Evolutionary conservation across 345 rosid species (phyloP).

Genomic region (Heritiera fomes): DNA sequence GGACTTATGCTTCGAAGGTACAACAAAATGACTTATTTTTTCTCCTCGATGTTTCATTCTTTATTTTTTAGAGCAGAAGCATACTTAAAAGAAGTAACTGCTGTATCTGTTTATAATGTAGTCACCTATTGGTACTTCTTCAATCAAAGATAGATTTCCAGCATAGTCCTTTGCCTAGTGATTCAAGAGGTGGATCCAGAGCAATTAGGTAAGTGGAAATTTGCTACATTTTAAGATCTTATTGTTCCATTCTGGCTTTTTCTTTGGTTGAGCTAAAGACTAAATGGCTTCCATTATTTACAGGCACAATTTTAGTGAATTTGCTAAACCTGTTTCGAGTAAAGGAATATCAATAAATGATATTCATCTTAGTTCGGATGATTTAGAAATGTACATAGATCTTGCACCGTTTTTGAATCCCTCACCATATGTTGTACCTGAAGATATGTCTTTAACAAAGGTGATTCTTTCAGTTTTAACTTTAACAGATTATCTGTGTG

Average conservation of each 20-base stretch:
- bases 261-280: not conserved
- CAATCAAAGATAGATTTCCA: slow-evolving; percentile 93
- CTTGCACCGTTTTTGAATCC: slow-evolving; percentile 93
- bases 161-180: slow-evolving; percentile 78
- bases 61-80: not conserved
- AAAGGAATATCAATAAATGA: slow-evolving; percentile 84
- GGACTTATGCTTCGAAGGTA: slow-evolving; percentile 97
- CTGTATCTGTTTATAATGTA: slow-evolving; percentile 36
- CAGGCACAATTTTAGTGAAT: slow-evolving; percentile 91
- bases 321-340: slow-evolving; percentile 89
- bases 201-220: slow-evolving; percentile 47
- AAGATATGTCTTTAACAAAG: slow-evolving; percentile 97
- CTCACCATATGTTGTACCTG: slow-evolving; percentile 90
- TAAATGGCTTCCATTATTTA: slow-evolving; percentile 22
- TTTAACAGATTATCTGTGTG: not conserved
- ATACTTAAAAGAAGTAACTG: slow-evolving; percentile 18
- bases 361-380: slow-evolving; percentile 76
- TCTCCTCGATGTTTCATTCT: not conserved
- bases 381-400: slow-evolving; percentile 96
- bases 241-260: not conserved
- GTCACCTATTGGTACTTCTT: slow-evolving; percentile 95
- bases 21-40: slow-evolving; percentile 9
- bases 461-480: slow-evolving; percentile 33
- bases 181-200: slow-evolving; percentile 45
- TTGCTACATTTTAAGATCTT: not conserved